Base-by-base conservation (phyloP, 208 protist genomes). In the Acanthamoeba sp. region DNA sequence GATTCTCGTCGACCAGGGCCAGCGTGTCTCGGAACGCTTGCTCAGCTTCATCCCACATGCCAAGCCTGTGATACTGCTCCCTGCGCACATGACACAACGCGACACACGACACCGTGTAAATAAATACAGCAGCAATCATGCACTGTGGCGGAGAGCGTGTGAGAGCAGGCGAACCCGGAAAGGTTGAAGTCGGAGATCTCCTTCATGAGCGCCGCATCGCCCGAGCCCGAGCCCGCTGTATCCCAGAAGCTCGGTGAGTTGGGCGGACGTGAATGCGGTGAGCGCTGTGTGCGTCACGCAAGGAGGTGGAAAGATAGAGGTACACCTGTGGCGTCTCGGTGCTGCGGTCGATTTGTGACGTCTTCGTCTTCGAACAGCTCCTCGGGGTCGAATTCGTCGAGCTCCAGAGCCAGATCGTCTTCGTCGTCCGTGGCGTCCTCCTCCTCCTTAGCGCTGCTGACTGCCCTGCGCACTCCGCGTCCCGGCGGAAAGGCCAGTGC, bases 301-400 rank as follows among this genome's bases (percentile, higher is more conserved):
- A n/a, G n/a, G n/a, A n/a, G n/a, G 45, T 48, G 45, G 45, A 14
- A 3, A 48, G 45, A 3, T 48, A n/a, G 45, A 48, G 45, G 59
- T 69, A 32, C 22, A 62, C 59, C n/a, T 3, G 59, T 34, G n/a
- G 59, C 18, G 59, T 24, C 59, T 32, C 34, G 27, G 7, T 40
- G 27, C 66, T 76, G 66, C 3, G 66, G 66, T 2, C 66, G 66
- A 18, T 76, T 76, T 2, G 66, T 40, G 66, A 76, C 34, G 9
- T 76, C 66, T 2, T 76, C 66, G 66, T 76, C 66, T 27, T 76
- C 66, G 27, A 76, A 76, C n/a, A 76, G 66, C 66, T 76, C 66
- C 34, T 76, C 66, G 18, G 66, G 32, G 12, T 76, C 66, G 20
- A 76, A 76, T n/a, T 76, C 66, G 16, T 76, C 66, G 34, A 76